Evolutionary conservation across 768 basidiomycete species (phyloP).

Genomic region (Leccinum olivaceopallidum): DNA sequence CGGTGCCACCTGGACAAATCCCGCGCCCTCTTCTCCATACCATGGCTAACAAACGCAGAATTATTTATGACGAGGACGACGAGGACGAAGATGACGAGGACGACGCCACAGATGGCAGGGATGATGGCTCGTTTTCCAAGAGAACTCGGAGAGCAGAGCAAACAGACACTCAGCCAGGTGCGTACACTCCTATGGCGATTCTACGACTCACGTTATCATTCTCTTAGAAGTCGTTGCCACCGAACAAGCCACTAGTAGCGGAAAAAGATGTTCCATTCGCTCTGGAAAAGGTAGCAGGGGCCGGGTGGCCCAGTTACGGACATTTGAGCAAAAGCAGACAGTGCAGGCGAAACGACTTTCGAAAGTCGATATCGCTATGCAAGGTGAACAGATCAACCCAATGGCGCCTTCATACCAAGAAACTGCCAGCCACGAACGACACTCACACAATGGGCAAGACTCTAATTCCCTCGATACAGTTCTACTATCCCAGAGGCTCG

Average conservation of each 20-base stretch:
- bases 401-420: constrained; percentile 4
- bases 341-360: neutral
- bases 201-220: neutral
- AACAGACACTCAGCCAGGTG: neutral
- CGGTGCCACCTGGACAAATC: neutral
- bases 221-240: neutral
- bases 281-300: constrained; percentile 6
- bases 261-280: neutral
- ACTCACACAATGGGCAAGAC: neutral
- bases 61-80: neutral
- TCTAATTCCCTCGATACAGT: neutral
- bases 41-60: neutral
- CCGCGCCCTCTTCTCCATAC: neutral
- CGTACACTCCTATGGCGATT: neutral
- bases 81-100: neutral
- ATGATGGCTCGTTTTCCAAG: neutral
- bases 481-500: neutral
- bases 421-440: neutral
- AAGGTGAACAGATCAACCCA: constrained; percentile 3
- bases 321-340: neutral
- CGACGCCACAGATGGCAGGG: neutral
- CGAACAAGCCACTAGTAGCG: neutral
- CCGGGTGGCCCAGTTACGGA: neutral
- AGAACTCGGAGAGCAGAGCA: neutral
- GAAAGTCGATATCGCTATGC: neutral